phyloP scores from a whole-genome alignment of 2,329 filamentous ascomycete genomes.

The Ceratocystis diversiconidia region DNA sequence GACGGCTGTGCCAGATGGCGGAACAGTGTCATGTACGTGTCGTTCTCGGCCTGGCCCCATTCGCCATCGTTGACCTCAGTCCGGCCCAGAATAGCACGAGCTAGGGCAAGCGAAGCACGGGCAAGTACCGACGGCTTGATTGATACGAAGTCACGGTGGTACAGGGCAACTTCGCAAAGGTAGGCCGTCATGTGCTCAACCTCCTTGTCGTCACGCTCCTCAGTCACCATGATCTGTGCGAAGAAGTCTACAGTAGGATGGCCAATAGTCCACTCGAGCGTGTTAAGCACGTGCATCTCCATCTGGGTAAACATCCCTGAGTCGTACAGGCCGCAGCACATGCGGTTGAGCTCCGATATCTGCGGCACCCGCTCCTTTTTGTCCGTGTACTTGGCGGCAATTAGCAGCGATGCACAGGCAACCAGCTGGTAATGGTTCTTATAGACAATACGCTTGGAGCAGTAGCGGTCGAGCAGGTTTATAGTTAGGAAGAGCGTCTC shows the following conservation, averaged over 20 bases:
- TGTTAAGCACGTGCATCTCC: conserved; percentile 99
- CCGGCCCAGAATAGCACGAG: conserved; percentile 71
- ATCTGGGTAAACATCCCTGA: conserved; percentile 99
- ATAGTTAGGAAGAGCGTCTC: conserved; percentile 93
- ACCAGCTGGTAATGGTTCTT: conserved; percentile 98
- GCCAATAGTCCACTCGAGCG: conserved; percentile 87
- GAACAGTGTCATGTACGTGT: conserved; percentile 46
- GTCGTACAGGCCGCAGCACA: conserved; percentile 97
- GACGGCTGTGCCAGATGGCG: conserved; percentile 47
- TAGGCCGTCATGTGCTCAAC: conserved; percentile 92
- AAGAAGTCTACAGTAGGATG: conserved; percentile 95
- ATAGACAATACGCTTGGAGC: conserved; percentile 92
- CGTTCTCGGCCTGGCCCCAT: conserved; percentile 60
- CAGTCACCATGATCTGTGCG: conserved; percentile 70
- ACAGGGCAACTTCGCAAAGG: conserved; percentile 86
- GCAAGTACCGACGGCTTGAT: conserved; percentile 85
- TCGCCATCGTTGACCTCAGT: conserved; percentile 61
- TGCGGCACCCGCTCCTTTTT: conserved; percentile 98
- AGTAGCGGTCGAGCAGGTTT: conserved; percentile 94
- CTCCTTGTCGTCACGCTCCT: conserved; percentile 66
- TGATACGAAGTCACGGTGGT: conserved; percentile 93
- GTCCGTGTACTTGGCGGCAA: conserved; percentile 96
- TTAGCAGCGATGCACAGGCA: conserved; percentile 86
- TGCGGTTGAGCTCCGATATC: conserved; percentile 91
- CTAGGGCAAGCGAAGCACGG: conserved; percentile 69